These are phyloP conservation scores for Orbilia blumenaviensis DNA, from an alignment of 2,329 filamentous ascomycete species.

Conservation along the genomic window DNA sequence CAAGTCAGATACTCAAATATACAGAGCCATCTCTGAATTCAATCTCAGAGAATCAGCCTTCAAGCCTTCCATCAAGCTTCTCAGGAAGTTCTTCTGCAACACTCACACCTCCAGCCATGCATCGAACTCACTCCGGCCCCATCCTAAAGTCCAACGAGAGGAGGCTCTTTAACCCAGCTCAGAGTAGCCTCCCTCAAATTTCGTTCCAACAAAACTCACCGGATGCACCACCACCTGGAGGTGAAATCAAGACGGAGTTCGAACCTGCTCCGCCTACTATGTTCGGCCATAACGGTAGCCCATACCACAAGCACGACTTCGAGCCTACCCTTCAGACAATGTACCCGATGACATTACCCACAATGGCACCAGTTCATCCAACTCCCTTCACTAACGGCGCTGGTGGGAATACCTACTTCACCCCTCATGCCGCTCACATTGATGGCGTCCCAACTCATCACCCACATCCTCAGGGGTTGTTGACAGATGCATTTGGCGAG, in stretches of 20 bases:
- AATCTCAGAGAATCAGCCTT: slow-evolving; percentile 36
- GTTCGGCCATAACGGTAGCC: slow-evolving; percentile 30
- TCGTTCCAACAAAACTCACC: slow-evolving; percentile 46
- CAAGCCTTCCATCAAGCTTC: slow-evolving; percentile 42
- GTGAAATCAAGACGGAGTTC: slow-evolving; percentile 35
- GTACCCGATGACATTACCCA: slow-evolving; percentile 40
- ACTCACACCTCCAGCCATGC: slow-evolving; percentile 40
- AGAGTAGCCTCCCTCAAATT: slow-evolving; percentile 29
- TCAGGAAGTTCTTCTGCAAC: slow-evolving; percentile 5
- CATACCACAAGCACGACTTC: slow-evolving; percentile 42
- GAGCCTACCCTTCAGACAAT: slow-evolving; percentile 31
- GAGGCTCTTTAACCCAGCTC: slow-evolving; percentile 25
- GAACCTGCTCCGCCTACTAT: slow-evolving; percentile 19
- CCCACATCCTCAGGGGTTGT: slow-evolving; percentile 23
- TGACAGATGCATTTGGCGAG: slow-evolving; percentile 41
- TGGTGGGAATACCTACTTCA: slow-evolving; percentile 37
- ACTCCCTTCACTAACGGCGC: slow-evolving; percentile 38
- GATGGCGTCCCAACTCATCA: slow-evolving; percentile 39
- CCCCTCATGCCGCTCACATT: slow-evolving; percentile 30
- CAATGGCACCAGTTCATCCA: slow-evolving; percentile 27
- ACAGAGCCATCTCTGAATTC: slow-evolving; percentile 23
- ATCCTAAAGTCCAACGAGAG: slow-evolving; percentile 39
- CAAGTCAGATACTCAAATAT: slow-evolving; percentile 43
- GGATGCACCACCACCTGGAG: slow-evolving; percentile 36
- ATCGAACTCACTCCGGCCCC: slow-evolving; percentile 37